Conservation (phyloP, 2,329 filamentous ascomycete species). For the Colletotrichum eremochloae region DNA sequence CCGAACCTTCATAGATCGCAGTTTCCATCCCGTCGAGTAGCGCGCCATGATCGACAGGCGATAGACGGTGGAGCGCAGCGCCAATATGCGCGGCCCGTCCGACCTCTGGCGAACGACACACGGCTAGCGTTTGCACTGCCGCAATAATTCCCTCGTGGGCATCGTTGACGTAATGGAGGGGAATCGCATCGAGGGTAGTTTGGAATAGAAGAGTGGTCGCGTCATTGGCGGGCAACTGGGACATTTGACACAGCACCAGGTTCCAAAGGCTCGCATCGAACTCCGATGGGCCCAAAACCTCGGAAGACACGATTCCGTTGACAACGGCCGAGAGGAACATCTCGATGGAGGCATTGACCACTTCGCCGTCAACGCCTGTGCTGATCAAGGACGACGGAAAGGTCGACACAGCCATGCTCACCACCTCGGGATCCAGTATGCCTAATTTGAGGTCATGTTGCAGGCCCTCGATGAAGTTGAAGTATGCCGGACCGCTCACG, state of each 20-base stretch:
- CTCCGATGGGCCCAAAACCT: constrained; percentile 22
- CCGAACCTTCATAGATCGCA: constrained; percentile 22
- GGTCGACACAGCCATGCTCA: constrained; percentile 26
- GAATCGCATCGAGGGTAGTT: constrained; percentile 24
- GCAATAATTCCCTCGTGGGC: constrained; percentile 33
- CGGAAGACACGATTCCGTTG: constrained; percentile 35
- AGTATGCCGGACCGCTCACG: constrained; percentile 18
- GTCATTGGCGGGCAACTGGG: constrained; percentile 17
- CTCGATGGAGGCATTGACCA: constrained; percentile 11
- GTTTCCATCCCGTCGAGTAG: constrained; percentile 26
- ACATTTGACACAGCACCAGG: constrained; percentile 19
- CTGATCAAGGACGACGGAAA: constrained; percentile 32
- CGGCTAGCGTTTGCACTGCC: constrained; percentile 33
- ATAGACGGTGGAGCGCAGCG: constrained; percentile 25
- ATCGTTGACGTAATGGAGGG: constrained; percentile 15
- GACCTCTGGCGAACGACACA: constrained; percentile 4
- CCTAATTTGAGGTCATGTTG: constrained; percentile 35
- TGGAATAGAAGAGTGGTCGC: constrained; percentile 19
- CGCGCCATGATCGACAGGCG: constrained; percentile 7
- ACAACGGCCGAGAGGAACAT: constrained; percentile 41
- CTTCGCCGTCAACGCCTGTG: constrained; percentile 5
- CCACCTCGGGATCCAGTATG: constrained; percentile 7
- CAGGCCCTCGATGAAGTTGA: constrained; percentile 25
- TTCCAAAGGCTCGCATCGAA: constrained; percentile 28
- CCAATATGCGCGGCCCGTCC: constrained; percentile 38